These are phyloP conservation scores for Botrytis cinerea DNA, from an alignment of 2,329 filamentous ascomycete species.

Conservation along the genomic window DNA sequence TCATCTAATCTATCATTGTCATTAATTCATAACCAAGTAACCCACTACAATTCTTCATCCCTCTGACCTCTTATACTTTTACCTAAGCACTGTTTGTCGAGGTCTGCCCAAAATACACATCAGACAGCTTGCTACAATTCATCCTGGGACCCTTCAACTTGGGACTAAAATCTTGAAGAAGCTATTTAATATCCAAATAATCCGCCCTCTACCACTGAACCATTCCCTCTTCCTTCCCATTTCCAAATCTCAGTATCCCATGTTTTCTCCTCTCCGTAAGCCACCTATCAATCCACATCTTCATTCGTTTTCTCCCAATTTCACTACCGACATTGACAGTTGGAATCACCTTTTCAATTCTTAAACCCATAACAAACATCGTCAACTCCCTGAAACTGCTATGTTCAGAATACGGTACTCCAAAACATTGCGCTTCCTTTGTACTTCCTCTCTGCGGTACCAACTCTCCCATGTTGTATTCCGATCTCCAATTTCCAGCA, in stretches of 20 bases:
- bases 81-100: neutral
- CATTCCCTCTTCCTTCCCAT: slow-evolving; percentile 35
- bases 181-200: neutral
- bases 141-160: too few species aligned
- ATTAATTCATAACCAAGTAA: slow-evolving; percentile 2
- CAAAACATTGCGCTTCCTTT: slow-evolving; percentile 80
- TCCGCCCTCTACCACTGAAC: slow-evolving; percentile 35
- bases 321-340: slow-evolving; percentile 81
- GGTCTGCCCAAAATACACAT: too few species aligned
- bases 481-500: slow-evolving; percentile 66
- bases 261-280: slow-evolving; percentile 57
- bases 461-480: slow-evolving; percentile 72
- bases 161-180: neutral
- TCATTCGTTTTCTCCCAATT: slow-evolving; percentile 59
- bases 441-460: slow-evolving; percentile 82
- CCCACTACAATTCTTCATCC: neutral
- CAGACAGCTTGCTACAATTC: neutral
- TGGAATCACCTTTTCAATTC: slow-evolving; percentile 87
- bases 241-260: slow-evolving; percentile 49
- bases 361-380: slow-evolving; percentile 84
- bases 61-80: neutral
- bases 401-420: slow-evolving; percentile 94
- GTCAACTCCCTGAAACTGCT: slow-evolving; percentile 92
- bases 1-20: neutral
- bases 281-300: slow-evolving; percentile 66